Conservation (phyloP, 257 asterid genomes). For the Nicotiana tabacum region DNA sequence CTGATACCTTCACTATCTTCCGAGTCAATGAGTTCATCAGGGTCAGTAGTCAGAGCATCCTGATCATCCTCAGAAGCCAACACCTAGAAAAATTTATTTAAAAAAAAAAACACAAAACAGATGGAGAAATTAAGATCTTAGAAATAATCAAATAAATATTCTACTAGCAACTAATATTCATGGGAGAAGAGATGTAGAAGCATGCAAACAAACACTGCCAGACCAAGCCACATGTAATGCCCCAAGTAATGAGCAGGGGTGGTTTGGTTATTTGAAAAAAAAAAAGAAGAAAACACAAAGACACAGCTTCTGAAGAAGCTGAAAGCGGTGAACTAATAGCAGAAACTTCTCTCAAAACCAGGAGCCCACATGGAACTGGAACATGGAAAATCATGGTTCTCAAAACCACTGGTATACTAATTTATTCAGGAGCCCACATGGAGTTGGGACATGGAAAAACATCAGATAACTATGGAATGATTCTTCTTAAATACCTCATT, state of each 20-base stretch:
- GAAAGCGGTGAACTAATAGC: neutral
- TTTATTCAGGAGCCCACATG: too few species aligned
- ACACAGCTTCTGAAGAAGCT: neutral
- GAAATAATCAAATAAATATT: neutral
- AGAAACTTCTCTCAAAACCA: neutral
- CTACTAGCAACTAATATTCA: neutral
- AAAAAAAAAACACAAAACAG: neutral
- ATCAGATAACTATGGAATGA: too few species aligned
- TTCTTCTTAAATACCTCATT: too few species aligned
- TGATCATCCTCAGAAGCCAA: conserved; percentile 94
- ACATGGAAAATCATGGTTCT: too few species aligned
- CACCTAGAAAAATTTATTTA: conserved; percentile 41
- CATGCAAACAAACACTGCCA: neutral
- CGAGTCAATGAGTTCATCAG: conserved; percentile 90
- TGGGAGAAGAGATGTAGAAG: conserved; percentile 2
- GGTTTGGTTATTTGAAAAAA: neutral
- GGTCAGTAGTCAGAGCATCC: conserved; percentile 92
- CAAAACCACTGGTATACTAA: too few species aligned
- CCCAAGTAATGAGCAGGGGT: neutral
- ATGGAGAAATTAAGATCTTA: neutral
- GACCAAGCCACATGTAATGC: conserved; percentile 3
- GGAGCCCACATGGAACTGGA: too few species aligned
- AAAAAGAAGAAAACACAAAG: neutral
- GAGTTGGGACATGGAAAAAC: too few species aligned
- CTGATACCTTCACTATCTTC: conserved; percentile 94